Evolutionary conservation across 1,284 basidiomycete species (phyloP).

Genomic region (Rhodotorula sp.): DNA sequence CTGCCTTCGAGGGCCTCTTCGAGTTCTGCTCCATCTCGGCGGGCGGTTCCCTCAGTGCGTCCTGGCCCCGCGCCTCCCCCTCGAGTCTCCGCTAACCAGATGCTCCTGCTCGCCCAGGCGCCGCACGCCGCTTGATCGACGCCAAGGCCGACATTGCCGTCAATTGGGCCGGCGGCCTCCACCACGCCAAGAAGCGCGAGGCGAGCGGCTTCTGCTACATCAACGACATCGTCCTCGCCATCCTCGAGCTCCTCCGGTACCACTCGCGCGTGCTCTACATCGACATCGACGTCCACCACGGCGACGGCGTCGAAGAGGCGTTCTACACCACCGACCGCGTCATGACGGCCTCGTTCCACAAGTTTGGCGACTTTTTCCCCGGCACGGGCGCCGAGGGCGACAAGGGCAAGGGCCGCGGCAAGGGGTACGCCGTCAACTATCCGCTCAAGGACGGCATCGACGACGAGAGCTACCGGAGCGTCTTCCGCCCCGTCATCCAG

Average conservation of each 20-base stretch:
- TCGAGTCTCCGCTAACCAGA: not conserved
- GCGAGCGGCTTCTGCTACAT: constrained; percentile 97
- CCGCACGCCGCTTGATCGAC: constrained; percentile 75
- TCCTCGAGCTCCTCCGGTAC: constrained; percentile 81
- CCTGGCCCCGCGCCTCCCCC: not conserved
- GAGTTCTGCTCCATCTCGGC: constrained; percentile 97
- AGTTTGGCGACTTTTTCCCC: constrained; percentile 94
- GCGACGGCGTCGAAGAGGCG: constrained; percentile 97
- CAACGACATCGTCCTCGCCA: constrained; percentile 93
- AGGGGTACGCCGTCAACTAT: constrained; percentile 89
- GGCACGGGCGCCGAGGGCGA: constrained; percentile 67
- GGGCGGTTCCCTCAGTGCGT: constrained; percentile 75
- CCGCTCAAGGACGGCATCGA: constrained; percentile 92
- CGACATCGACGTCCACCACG: constrained; percentile 97
- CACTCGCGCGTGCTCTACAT: constrained; percentile 90
- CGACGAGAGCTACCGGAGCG: constrained; percentile 69
- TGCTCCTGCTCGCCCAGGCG: constrained; percentile 58
- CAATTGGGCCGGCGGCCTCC: constrained; percentile 96
- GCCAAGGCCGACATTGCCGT: constrained; percentile 89
- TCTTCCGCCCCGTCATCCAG: constrained; percentile 85
- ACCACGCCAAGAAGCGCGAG: constrained; percentile 97
- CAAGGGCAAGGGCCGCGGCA: constrained; percentile 79
- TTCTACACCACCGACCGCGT: constrained; percentile 97
- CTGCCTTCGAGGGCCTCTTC: constrained; percentile 92
- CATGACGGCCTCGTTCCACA: constrained; percentile 93